Percentiles rank a stretch among this genome's conserved stretches.
Evolutionary conservation across 75 land plant genomes (phyloP).

Genomic region (Cupressus sempervirens): DNA sequence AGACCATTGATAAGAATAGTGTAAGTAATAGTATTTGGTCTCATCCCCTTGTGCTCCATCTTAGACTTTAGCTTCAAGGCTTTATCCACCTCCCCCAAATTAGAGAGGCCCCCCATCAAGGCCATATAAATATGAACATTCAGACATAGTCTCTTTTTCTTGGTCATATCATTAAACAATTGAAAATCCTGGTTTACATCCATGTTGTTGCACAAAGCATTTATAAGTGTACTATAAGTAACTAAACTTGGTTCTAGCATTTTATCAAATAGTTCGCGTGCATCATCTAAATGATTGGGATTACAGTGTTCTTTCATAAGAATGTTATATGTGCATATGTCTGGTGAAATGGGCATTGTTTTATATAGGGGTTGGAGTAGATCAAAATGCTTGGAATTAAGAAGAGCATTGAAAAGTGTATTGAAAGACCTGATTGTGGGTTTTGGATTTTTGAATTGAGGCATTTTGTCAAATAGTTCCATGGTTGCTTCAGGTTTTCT

Average conservation of each 20-base stretch:
- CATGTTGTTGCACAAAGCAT: not conserved
- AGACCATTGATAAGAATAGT: slow-evolving; percentile 26
- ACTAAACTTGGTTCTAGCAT: not conserved
- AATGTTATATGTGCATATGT: slow-evolving; percentile 4
- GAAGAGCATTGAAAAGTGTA: slow-evolving; percentile 3
- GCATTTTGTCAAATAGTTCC: not conserved
- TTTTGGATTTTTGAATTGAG: not conserved
- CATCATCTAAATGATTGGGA: slow-evolving; percentile 2
- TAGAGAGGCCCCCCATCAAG: slow-evolving; percentile 7
- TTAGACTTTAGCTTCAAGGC: slow-evolving; percentile 10
- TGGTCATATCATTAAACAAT: slow-evolving; percentile 6
- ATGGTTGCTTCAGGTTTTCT: not conserved
- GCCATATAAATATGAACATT: slow-evolving; percentile 14
- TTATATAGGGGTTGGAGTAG: not conserved
- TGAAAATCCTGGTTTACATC: slow-evolving; percentile 5
- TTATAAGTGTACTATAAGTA: slow-evolving; percentile 12
- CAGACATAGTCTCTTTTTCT: not conserved
- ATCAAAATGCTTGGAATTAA: slow-evolving; percentile 4
- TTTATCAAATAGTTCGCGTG: slow-evolving; percentile 10
- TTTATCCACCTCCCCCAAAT: slow-evolving; percentile 7
- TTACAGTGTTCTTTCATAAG: slow-evolving; percentile 1
- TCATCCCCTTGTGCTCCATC: not conserved
- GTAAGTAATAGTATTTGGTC: slow-evolving; percentile 20
- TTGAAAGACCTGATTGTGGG: slow-evolving; percentile 12
- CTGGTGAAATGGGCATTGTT: not conserved